Conservation (phyloP, 1,139 yeast species). For the Kluyveromyces marxianus region DNA sequence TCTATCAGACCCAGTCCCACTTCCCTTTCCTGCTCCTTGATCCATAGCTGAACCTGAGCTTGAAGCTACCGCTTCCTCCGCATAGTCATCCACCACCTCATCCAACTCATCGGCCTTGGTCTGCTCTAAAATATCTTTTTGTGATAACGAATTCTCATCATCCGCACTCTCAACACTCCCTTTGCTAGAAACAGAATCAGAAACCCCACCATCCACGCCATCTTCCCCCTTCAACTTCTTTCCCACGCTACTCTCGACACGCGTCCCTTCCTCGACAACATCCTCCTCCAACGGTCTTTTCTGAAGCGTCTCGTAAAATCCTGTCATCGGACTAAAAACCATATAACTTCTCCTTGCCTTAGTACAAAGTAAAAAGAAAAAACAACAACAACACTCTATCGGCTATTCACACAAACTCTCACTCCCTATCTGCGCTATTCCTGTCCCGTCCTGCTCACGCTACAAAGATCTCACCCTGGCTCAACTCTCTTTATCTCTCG, state of each 20-base stretch:
- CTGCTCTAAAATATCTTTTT: constrained; percentile 9
- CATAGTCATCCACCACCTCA: constrained; percentile 14
- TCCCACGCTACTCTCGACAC: not conserved
- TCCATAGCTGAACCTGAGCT: constrained; percentile 3
- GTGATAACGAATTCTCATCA: not conserved
- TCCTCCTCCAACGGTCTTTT: constrained; percentile 1
- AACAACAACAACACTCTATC: no score
- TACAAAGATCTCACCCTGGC: no score
- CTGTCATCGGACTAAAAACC: not conserved
- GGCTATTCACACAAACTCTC: no score
- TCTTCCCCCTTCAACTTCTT: constrained; percentile 2
- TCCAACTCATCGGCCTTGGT: constrained; percentile 13
- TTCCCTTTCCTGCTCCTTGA: no score
- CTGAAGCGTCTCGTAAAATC: not conserved
- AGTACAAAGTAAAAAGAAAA: not conserved
- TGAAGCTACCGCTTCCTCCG: not conserved
- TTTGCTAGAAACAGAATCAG: not conserved
- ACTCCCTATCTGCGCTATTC: no score
- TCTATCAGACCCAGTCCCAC: no score
- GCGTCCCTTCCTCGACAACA: not conserved
- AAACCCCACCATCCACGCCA: not conserved
- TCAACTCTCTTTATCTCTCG: no score
- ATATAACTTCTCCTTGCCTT: not conserved
- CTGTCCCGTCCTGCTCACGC: no score
- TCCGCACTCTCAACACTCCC: not conserved